phyloP scores from a whole-genome alignment of 495 filamentous ascomycete species.

The Tuber umbilicatum region DNA sequence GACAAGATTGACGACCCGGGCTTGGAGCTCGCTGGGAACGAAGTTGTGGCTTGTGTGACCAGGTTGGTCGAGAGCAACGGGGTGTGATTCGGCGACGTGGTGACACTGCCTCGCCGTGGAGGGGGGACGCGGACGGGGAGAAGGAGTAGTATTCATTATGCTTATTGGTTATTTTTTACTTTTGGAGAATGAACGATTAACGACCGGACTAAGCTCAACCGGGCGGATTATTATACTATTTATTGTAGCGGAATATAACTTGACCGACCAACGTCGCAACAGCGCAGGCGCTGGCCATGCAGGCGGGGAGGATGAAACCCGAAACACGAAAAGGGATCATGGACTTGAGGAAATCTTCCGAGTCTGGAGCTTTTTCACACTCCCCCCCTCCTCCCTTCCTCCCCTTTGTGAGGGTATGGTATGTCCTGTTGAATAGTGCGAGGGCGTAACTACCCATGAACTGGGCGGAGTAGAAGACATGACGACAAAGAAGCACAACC shows the following conservation, averaged over 20 bases:
- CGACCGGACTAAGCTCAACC: not conserved
- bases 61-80: slow-evolving; percentile 82
- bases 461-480: not conserved
- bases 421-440: not conserved
- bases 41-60: slow-evolving; percentile 69
- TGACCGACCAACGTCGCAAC: not conserved
- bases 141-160: not conserved
- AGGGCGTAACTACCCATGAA: not conserved
- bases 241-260: not conserved
- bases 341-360: not conserved
- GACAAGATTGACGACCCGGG: slow-evolving; percentile 69
- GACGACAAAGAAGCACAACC: not conserved
- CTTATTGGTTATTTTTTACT: not conserved
- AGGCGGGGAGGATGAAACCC: not conserved
- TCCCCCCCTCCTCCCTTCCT: not conserved
- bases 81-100: slow-evolving; percentile 49
- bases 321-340: not conserved
- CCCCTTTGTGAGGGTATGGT: not conserved
- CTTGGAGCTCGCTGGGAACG: slow-evolving; percentile 52
- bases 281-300: not conserved
- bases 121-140: not conserved
- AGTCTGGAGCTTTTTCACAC: not conserved
- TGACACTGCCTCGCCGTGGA: not conserved
- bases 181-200: not conserved
- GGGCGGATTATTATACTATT: not conserved